Evolutionary conservation across 2,329 filamentous ascomycete genomes (phyloP).

Genomic region (Ophiocordyceps robertsii): DNA sequence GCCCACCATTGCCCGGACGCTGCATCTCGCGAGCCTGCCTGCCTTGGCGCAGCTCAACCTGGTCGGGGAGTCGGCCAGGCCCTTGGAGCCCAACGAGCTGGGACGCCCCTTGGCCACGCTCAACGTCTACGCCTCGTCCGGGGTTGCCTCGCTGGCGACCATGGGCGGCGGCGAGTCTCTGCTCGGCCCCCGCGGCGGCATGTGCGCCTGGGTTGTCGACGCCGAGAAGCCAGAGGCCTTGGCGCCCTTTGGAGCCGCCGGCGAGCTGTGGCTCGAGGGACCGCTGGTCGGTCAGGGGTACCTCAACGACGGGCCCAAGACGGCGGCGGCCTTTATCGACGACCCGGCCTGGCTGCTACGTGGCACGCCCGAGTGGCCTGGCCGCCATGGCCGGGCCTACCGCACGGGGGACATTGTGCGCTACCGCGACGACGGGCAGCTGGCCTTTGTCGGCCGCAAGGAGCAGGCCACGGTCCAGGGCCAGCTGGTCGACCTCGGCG

Average conservation of each 20-base stretch:
- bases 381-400: slow-evolving; percentile 18
- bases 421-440: slow-evolving; percentile 17
- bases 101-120: not conserved
- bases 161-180: not conserved
- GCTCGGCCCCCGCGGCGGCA: not conserved
- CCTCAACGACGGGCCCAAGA: slow-evolving; percentile 3
- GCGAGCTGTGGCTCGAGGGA: slow-evolving; percentile 9
- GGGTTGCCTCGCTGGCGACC: slow-evolving; percentile 2
- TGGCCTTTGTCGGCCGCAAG: slow-evolving; percentile 35
- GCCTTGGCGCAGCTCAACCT: not conserved
- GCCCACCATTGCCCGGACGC: not conserved
- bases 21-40: not conserved
- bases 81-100: not conserved
- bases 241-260: slow-evolving; percentile 6
- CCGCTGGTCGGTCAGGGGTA: slow-evolving; percentile 9
- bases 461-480: slow-evolving; percentile 42
- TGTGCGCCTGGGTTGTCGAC: slow-evolving; percentile 7
- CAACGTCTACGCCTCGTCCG: slow-evolving; percentile 9
- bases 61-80: not conserved
- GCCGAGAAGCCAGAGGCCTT: slow-evolving; percentile 5
- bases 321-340: slow-evolving; percentile 11
- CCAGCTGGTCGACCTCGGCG: slow-evolving; percentile 31
- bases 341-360: slow-evolving; percentile 3
- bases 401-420: slow-evolving; percentile 33
- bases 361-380: not conserved